Conservation (phyloP, 2,329 filamentous ascomycete genomes). For the Trichoderma sp. region DNA sequence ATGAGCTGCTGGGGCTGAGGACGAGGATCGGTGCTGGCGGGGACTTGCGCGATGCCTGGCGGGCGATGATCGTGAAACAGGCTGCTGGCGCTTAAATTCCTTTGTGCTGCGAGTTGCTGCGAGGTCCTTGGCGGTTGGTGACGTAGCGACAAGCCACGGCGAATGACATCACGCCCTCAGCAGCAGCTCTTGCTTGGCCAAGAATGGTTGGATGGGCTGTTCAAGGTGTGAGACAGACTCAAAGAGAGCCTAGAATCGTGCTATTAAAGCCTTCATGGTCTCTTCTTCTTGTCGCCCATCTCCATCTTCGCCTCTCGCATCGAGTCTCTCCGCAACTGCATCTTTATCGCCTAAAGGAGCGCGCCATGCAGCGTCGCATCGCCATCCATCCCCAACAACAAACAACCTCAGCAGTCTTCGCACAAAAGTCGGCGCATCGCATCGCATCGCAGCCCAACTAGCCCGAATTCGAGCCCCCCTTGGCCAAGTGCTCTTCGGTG, state of each 20-base stretch:
- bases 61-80: conserved; percentile 1
- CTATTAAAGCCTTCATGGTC: background rate
- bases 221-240: background rate
- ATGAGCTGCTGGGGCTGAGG: background rate
- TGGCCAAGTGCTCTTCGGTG: conserved; percentile 16
- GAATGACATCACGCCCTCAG: conserved; percentile 17
- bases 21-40: background rate
- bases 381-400: background rate
- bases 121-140: conserved; percentile 5
- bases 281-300: background rate
- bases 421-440: conserved; percentile 6
- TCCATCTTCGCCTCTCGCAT: background rate
- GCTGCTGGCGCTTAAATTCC: conserved; percentile 10
- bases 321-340: background rate
- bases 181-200: background rate
- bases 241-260: background rate
- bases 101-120: background rate
- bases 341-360: background rate
- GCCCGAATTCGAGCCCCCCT: conserved; percentile 4
- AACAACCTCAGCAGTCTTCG: background rate
- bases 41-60: conserved; percentile 2
- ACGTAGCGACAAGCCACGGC: conserved; percentile 22
- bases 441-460: conserved; percentile 24
- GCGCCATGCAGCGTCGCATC: background rate
- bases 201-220: background rate